Conservation (phyloP, 2,329 filamentous ascomycete species). For the Colletotrichum sp. region DNA sequence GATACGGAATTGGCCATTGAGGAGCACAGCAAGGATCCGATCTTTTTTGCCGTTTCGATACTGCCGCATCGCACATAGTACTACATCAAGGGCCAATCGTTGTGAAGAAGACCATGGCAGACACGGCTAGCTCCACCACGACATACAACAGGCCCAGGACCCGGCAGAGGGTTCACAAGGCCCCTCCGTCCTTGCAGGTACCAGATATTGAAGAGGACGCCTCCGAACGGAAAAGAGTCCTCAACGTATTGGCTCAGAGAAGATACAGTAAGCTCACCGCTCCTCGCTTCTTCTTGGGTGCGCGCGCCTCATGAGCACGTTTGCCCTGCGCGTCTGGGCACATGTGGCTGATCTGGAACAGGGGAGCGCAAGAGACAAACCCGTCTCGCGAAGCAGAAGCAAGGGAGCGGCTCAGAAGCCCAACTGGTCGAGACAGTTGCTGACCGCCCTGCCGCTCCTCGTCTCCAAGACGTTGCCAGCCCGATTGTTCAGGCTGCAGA, state of each 20-base stretch:
- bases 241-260: constrained; percentile 60
- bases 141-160: constrained; percentile 19
- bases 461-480: background rate
- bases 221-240: constrained; percentile 55
- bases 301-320: background rate
- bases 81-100: background rate
- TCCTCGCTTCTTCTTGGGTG: background rate
- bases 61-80: background rate
- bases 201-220: constrained; percentile 57
- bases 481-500: background rate
- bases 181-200: constrained; percentile 44
- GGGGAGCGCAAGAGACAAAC: constrained; percentile 32
- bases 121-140: background rate
- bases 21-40: background rate
- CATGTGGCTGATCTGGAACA: constrained; percentile 9
- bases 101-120: background rate
- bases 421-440: background rate
- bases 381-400: background rate
- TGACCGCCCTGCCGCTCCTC: background rate
- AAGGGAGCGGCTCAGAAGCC: background rate
- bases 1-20: background rate
- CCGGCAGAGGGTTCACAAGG: constrained; percentile 45
- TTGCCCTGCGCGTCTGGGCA: background rate
- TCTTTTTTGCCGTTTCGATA: background rate
- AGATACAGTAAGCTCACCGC: constrained; percentile 49